These are phyloP conservation scores for Boletellus ananas DNA, from an alignment of 768 basidiomycete species.

Conservation along the genomic window DNA sequence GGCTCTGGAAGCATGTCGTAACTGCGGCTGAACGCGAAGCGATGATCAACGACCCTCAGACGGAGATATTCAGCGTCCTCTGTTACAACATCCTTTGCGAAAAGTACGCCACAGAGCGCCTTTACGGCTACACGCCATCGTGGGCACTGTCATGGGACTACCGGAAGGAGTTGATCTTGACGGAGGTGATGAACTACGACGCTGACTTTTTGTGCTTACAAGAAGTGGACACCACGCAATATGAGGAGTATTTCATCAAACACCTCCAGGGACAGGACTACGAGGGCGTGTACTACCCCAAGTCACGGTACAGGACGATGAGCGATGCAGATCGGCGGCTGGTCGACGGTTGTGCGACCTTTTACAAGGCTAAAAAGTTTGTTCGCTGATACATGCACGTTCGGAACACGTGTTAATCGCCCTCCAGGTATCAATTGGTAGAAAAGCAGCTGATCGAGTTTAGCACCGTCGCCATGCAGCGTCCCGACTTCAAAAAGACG, in stretches of 20 bases:
- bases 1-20: slow-evolving; percentile 69
- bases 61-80: slow-evolving; percentile 77
- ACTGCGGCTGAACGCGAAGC: slow-evolving; percentile 56
- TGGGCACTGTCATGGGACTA: slow-evolving; percentile 98
- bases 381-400: slow-evolving; percentile 31
- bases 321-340: slow-evolving; percentile 74
- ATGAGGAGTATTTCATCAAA: slow-evolving; percentile 84
- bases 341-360: slow-evolving; percentile 96
- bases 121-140: slow-evolving; percentile 94
- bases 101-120: slow-evolving; percentile 76
- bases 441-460: slow-evolving; percentile 95
- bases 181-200: slow-evolving; percentile 75
- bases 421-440: slow-evolving; percentile 78
- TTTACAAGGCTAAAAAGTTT: slow-evolving; percentile 87
- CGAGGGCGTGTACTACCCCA: slow-evolving; percentile 88
- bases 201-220: slow-evolving; percentile 93
- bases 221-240: slow-evolving; percentile 91
- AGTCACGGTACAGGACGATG: slow-evolving; percentile 93
- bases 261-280: slow-evolving; percentile 73
- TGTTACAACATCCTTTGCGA: slow-evolving; percentile 96
- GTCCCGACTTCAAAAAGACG: slow-evolving; percentile 92
- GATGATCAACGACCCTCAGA: slow-evolving; percentile 54
- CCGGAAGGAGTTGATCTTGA: slow-evolving; percentile 81
- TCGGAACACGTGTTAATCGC: slow-evolving; percentile 2
- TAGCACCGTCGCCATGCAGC: slow-evolving; percentile 86